These are phyloP conservation scores for Gastroboletus turbinatus DNA, from an alignment of 1,284 basidiomycete species.

Conservation along the genomic window DNA sequence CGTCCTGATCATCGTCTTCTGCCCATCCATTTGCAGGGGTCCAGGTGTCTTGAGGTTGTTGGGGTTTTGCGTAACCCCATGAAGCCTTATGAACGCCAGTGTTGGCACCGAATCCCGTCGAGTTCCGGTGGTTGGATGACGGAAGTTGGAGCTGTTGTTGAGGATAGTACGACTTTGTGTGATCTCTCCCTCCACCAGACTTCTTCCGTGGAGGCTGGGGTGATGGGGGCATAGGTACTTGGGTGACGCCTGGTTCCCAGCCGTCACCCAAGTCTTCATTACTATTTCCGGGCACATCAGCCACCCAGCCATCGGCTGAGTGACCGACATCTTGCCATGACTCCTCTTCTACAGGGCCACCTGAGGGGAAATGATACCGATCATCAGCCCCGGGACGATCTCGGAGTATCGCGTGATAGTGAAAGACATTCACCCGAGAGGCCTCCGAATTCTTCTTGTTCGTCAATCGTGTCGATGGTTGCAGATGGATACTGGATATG, in stretches of 20 bases:
- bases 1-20: slow-evolving; percentile 19
- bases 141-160: slow-evolving; percentile 16
- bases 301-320: slow-evolving; percentile 26
- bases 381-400: slow-evolving; percentile 12
- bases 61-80: slow-evolving; percentile 16
- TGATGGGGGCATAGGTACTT: slow-evolving; percentile 20
- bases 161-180: slow-evolving; percentile 17
- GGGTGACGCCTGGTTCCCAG: slow-evolving; percentile 19
- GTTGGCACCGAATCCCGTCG: slow-evolving; percentile 5
- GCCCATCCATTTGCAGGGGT: slow-evolving; percentile 17
- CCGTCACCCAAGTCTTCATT: slow-evolving; percentile 24
- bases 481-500: slow-evolving; percentile 24
- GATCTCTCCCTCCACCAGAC: slow-evolving; percentile 15
- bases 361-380: slow-evolving; percentile 12
- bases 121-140: slow-evolving; percentile 12
- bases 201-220: slow-evolving; percentile 21
- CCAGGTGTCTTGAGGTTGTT: slow-evolving; percentile 19
- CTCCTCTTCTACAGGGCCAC: slow-evolving; percentile 19
- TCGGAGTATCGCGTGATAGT: neutral
- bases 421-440: slow-evolving; percentile 20
- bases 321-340: slow-evolving; percentile 30
- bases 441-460: slow-evolving; percentile 28
- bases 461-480: slow-evolving; percentile 28
- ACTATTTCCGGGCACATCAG: slow-evolving; percentile 24
- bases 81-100: slow-evolving; percentile 4